phyloP scores from a whole-genome alignment of 139 green algal genomes.

The Chlamydomonas incerta region DNA sequence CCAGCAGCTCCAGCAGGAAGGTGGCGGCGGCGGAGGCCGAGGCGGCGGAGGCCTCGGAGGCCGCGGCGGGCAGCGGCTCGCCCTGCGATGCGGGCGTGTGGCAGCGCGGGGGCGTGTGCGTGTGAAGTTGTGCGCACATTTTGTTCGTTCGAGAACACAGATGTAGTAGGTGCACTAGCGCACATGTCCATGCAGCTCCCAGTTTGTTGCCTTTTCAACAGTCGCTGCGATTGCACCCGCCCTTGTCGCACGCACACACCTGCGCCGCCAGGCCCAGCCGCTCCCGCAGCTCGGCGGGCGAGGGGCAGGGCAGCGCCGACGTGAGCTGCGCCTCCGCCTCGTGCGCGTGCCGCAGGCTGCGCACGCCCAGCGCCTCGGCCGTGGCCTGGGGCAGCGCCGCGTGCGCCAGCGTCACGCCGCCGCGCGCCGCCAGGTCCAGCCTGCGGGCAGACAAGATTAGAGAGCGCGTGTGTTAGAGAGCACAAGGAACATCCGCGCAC shows the following conservation, averaged over 20 bases:
- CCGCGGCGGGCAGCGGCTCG: background rate
- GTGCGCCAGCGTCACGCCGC: conserved; percentile 63
- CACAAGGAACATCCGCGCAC: too few species aligned
- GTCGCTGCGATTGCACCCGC: too few species aligned
- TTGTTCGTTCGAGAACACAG: too few species aligned
- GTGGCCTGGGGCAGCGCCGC: conserved; percentile 51
- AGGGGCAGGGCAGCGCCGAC: conserved; percentile 47
- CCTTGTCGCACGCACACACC: background rate
- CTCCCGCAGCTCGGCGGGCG: conserved; percentile 20
- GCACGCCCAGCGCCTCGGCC: conserved; percentile 72
- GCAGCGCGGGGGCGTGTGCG: too few species aligned
- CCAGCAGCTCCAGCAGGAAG: conserved; percentile 67
- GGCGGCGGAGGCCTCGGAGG: background rate
- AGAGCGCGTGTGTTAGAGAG: too few species aligned
- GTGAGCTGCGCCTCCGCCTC: conserved; percentile 46
- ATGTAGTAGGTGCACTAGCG: too few species aligned
- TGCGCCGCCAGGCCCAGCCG: background rate
- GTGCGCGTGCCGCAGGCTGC: conserved; percentile 48
- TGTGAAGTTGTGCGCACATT: too few species aligned
- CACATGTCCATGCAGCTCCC: too few species aligned
- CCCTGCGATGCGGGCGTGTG: too few species aligned
- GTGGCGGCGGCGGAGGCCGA: conserved; percentile 15
- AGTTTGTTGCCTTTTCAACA: too few species aligned
- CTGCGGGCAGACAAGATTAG: too few species aligned
- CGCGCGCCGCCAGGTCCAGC: conserved; percentile 47